phyloP scores from a whole-genome alignment of 768 basidiomycete species.

The Lactarius indigo region DNA sequence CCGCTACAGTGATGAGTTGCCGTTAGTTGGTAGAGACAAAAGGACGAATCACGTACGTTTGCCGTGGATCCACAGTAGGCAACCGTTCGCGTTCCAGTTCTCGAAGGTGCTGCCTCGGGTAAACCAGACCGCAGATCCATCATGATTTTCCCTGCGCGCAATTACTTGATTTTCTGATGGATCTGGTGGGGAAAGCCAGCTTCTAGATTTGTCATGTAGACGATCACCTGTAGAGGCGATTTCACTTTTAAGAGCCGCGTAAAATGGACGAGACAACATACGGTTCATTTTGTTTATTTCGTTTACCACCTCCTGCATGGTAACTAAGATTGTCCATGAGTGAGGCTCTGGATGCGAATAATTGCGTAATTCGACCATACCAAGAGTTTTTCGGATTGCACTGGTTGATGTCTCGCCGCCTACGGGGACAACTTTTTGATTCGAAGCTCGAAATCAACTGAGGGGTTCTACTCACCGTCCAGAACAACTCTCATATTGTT shows the following conservation, averaged over 20 bases:
- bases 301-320: neutral
- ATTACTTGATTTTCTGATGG: slow-evolving; percentile 5
- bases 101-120: neutral
- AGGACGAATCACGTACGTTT: neutral
- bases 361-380: neutral
- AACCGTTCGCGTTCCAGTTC: neutral
- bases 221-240: neutral
- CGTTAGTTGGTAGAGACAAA: neutral
- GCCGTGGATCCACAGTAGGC: slow-evolving; percentile 1
- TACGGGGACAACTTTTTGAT: neutral
- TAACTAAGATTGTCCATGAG: neutral
- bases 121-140: neutral
- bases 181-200: slow-evolving; percentile 6
- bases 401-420: neutral
- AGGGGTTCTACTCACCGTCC: neutral
- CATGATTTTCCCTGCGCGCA: neutral
- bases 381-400: neutral
- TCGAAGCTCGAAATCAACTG: too few species aligned
- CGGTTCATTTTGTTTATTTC: slow-evolving; percentile 8
- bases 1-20: neutral
- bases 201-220: neutral
- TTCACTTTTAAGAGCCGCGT: neutral
- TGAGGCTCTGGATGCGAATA: neutral
- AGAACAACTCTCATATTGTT: neutral
- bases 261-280: neutral